Conservation (phyloP, 768 basidiomycete genomes). For the Calocybe gangraenosa region DNA sequence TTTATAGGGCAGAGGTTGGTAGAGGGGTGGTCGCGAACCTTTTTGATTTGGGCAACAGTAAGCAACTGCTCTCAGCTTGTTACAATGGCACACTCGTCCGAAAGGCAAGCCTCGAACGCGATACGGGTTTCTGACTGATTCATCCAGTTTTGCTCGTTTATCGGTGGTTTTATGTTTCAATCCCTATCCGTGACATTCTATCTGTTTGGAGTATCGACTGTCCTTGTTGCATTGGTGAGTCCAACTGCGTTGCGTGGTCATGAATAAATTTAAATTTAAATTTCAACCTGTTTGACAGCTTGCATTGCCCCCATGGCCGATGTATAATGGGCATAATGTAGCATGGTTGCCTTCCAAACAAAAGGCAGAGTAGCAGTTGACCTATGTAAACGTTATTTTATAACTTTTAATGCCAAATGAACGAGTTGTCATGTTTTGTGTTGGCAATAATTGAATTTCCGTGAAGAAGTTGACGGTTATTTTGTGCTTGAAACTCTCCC, state of each 20-base stretch:
- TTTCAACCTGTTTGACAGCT: too few species aligned
- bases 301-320: constrained; percentile 62
- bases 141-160: constrained; percentile 48
- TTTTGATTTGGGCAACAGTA: constrained; percentile 45
- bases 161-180: constrained; percentile 53
- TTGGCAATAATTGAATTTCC: too few species aligned
- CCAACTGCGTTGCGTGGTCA: too few species aligned
- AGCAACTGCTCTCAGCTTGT: constrained; percentile 14
- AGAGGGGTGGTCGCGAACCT: constrained; percentile 39
- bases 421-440: too few species aligned
- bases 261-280: too few species aligned
- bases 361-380: neutral
- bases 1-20: constrained; percentile 58
- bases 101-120: too few species aligned
- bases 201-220: constrained; percentile 36
- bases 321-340: constrained; percentile 59
- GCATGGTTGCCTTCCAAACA: constrained; percentile 45
- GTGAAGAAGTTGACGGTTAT: neutral
- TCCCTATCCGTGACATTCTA: constrained; percentile 51
- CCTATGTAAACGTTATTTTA: too few species aligned
- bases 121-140: constrained; percentile 19
- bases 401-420: too few species aligned
- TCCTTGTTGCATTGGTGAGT: constrained; percentile 40
- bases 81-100: too few species aligned
- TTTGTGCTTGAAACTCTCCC: neutral